Evolutionary conservation across 345 rosid genomes (phyloP), one percentile per base, ranked within the genome.

Genomic region (Populus simonii): DNA sequence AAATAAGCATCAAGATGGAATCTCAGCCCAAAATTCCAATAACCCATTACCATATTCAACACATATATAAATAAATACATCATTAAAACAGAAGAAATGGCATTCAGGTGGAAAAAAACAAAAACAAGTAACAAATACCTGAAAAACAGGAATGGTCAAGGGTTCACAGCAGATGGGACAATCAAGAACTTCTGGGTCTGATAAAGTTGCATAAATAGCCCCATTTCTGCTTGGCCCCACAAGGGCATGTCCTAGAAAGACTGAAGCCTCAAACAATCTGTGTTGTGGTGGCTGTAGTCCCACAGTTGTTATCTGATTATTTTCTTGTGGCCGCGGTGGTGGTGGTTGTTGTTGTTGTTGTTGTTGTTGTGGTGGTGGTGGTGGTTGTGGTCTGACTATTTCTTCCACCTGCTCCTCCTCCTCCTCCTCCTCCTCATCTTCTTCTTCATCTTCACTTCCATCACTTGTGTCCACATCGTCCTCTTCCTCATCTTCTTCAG

Each of bases 141-240:
- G 93, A 71, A 74, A 88, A 38, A 90, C 80, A 4, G 91, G 93
- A 79, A 75, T 15, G 22, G 80, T 76, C 79, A 90, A 81, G 17
- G 93, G 75, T 68, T 88, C 85, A 23, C 6, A 84, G 81, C 93
- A 88, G 66, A 86, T 79, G 55, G 82, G 61, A 76, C 93, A 90
- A 79, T 90, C 93, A 31, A 88, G 83, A 41, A 87, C 85, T 27
- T 88, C 89, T 4, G 89, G 86, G 75, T 90, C 93, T 53, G 59
- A 53, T 53, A 53, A 7, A 53, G n/a, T 20, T 53, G 22, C 59
- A 53, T 0, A 2, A 20, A 53, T 53, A 53, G 23, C 59, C 8
- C 59, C 59, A 53, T 53, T 53, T 53, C 23, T 53, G 59, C 59
- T 20, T 20, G 59, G 11, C 23, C 59, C 8, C 10, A 20, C 59